phyloP scores from a whole-genome alignment of 2,329 filamentous ascomycete species.

The Diaporthe citriasiana region DNA sequence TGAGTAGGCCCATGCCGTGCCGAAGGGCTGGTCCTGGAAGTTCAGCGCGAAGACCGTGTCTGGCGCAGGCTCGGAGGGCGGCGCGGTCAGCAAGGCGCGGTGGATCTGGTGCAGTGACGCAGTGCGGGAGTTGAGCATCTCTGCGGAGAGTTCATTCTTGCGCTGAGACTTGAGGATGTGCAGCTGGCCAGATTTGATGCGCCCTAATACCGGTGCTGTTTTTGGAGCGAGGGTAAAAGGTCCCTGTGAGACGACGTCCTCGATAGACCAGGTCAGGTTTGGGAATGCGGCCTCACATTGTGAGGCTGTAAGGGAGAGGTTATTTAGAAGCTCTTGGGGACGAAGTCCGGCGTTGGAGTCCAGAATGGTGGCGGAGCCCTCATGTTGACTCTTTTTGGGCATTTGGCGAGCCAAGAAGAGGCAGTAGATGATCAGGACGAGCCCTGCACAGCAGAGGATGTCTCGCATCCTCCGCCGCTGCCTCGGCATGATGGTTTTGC shows the following conservation, averaged over 20 bases:
- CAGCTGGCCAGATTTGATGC: constrained; percentile 60
- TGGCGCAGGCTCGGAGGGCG: constrained; percentile 56
- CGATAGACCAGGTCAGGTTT: constrained; percentile 61
- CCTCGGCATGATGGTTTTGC: constrained; percentile 43
- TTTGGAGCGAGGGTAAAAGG: constrained; percentile 57
- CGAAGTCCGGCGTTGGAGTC: not conserved
- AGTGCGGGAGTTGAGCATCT: constrained; percentile 63
- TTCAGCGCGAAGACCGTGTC: constrained; percentile 67
- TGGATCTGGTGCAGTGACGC: constrained; percentile 69
- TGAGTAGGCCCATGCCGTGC: constrained; percentile 63
- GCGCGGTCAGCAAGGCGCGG: constrained; percentile 65
- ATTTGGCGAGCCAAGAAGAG: constrained; percentile 45
- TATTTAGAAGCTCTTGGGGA: constrained; percentile 48
- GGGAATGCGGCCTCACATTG: constrained; percentile 63
- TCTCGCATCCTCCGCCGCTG: constrained; percentile 46
- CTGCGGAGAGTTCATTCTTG: constrained; percentile 56
- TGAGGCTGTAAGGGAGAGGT: constrained; percentile 56
- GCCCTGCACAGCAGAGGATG: constrained; percentile 43
- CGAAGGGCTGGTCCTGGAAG: constrained; percentile 63
- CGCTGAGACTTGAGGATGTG: constrained; percentile 60
- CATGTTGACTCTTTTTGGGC: not conserved
- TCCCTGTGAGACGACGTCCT: constrained; percentile 59
- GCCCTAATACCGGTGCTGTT: constrained; percentile 57
- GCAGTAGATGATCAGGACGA: constrained; percentile 46
- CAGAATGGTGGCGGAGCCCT: not conserved